Evolutionary conservation across 2,329 filamentous ascomycete genomes (phyloP).

Genomic region (Pseudocercospora vitis): DNA sequence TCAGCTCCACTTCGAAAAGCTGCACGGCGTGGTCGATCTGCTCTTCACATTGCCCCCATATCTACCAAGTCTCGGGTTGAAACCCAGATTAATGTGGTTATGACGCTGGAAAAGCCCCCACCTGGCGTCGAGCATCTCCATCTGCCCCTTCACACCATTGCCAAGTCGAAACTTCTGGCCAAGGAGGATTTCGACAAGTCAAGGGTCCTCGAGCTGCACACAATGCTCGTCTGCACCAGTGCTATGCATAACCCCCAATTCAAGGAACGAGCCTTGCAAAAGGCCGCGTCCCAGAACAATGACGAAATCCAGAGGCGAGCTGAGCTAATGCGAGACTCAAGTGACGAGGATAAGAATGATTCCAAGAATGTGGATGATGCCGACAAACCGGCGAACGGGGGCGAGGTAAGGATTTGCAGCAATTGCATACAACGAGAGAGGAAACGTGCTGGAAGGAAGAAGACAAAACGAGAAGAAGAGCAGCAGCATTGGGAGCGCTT

Average conservation of each 20-base stretch:
- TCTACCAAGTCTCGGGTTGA: constrained; percentile 81
- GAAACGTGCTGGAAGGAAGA: constrained; percentile 88
- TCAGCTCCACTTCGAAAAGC: constrained; percentile 19
- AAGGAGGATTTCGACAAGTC: constrained; percentile 68
- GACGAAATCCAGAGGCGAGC: constrained; percentile 48
- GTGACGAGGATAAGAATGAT: constrained; percentile 47
- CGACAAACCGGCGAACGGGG: constrained; percentile 77
- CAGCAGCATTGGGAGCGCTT: constrained; percentile 83
- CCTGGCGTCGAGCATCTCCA: constrained; percentile 76
- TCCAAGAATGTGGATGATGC: constrained; percentile 58
- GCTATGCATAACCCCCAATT: constrained; percentile 75
- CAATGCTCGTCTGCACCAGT: constrained; percentile 85
- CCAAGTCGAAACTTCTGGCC: constrained; percentile 85
- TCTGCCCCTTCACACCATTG: constrained; percentile 85
- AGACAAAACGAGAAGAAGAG: constrained; percentile 88
- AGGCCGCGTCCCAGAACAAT: constrained; percentile 51
- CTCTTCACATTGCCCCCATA: constrained; percentile 40
- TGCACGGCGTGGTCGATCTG: constrained; percentile 30
- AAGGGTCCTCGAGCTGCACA: constrained; percentile 76
- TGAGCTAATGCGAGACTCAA: constrained; percentile 31
- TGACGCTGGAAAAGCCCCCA: constrained; percentile 75
- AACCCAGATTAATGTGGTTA: constrained; percentile 87
- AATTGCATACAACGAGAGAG: constrained; percentile 91
- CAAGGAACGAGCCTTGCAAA: constrained; percentile 64
- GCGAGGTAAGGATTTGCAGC: constrained; percentile 86